Base-by-base conservation (phyloP, 768 basidiomycete genomes). In the Leucocoprinus sp. region DNA sequence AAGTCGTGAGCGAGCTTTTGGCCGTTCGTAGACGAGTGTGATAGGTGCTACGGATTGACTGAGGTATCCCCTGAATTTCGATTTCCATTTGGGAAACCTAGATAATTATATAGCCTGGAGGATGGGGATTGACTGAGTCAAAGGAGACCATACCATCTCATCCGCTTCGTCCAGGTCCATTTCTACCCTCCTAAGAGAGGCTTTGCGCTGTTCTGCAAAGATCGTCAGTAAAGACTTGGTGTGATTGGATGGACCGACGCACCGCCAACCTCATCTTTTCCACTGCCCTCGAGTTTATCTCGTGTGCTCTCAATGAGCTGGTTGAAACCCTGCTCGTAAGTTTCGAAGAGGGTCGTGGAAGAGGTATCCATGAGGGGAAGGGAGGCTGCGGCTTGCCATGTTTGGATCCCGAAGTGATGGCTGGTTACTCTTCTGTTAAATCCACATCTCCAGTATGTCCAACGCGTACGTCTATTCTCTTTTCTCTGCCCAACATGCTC, bases 51-150 rank as follows among this genome's bases (percentile, higher is more conserved):
- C 85, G 78, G 55, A 93, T 72, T 17, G 86, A 84, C 57, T 88
- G 82, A 0, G 93, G 92, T 59, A 97, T 92, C 8, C 90, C 87
- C 56, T 93, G 92, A 5, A 95, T 83, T 68, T 99, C 96, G 48
- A 99, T 85, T 68, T 97, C 95, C 95, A 99, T 96, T 76, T 99
- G 96, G 37, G 92, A 92, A 53, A 97, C 77, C 95, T 98, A 54
- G 3, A 17, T 15, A 29, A 12, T 28, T 28, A n/a, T 31, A 36
- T 24, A 41, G 40, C 26, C 24, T 36, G 18, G 42, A 19, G 39
- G 43, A 18, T 35, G 33, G 31, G 39, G 43, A 21, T 31, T 39
- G 43, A 47, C 39, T 17, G 36, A 18, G 9, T 24, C 12, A 12
- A 9, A n/a, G 22, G 26, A 14, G 27, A 7, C 57, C 78, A 38